Percentiles rank a stretch among this genome's conserved stretches.
Evolutionary conservation across 1,139 yeast genomes (phyloP).

Genomic region (Scheffersomyces cryptocercus): DNA sequence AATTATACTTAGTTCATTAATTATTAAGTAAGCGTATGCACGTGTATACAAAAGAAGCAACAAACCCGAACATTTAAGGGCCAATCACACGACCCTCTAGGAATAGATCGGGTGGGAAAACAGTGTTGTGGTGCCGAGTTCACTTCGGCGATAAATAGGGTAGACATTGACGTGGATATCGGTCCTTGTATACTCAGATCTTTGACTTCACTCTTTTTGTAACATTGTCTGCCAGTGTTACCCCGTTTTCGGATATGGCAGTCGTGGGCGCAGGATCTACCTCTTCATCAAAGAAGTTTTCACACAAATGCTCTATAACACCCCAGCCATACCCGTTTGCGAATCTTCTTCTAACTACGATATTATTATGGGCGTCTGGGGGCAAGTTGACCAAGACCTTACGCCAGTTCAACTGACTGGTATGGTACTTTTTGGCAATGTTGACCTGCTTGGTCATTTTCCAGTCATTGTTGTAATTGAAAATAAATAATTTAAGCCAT

Average conservation of each 20-base stretch:
- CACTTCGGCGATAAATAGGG: neutral
- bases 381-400: conserved; percentile 26
- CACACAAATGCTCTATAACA: conserved; percentile 25
- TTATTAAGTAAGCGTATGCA: too few relatives aligned
- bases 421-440: conserved; percentile 27
- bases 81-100: too few relatives aligned
- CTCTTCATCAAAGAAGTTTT: conserved; percentile 12
- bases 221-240: too few relatives aligned
- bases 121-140: too few relatives aligned
- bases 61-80: too few relatives aligned
- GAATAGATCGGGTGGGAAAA: too few relatives aligned
- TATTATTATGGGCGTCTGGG: conserved; percentile 31
- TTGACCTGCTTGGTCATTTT: conserved; percentile 24
- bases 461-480: conserved; percentile 22
- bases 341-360: conserved; percentile 27
- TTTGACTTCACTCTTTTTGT: conserved; percentile 1
- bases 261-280: too few relatives aligned
- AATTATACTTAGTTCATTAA: too few relatives aligned
- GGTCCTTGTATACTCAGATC: conserved; percentile 1
- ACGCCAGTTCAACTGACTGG: conserved; percentile 23
- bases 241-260: too few relatives aligned
- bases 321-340: conserved; percentile 34
- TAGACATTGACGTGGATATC: neutral
- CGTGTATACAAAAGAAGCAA: too few relatives aligned
- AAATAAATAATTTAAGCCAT: conserved; percentile 10